These are phyloP conservation scores for Suillus fuscotomentosus DNA, from an alignment of 768 basidiomycete species.

Conservation along the genomic window DNA sequence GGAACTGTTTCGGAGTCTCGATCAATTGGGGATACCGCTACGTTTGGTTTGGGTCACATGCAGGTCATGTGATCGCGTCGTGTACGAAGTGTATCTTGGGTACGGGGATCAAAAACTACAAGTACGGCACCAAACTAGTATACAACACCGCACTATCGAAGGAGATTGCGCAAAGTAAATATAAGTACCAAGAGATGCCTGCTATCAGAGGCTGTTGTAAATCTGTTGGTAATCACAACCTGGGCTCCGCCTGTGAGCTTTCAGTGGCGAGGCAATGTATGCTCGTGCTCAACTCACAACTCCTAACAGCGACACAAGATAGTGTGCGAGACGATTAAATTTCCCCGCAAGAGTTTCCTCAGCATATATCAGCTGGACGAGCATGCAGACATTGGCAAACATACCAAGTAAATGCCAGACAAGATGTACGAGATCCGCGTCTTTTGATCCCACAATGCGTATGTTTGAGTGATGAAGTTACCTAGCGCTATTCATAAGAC, in stretches of 20 bases:
- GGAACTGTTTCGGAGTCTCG: too few species aligned
- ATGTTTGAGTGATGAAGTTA: background rate
- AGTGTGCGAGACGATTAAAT: background rate
- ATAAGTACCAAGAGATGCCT: background rate
- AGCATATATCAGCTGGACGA: background rate
- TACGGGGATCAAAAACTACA: too few species aligned
- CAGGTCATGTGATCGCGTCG: too few species aligned
- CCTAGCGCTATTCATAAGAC: background rate
- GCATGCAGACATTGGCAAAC: background rate
- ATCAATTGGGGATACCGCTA: too few species aligned
- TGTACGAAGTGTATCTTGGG: too few species aligned
- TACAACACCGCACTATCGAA: too few species aligned
- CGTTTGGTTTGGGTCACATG: too few species aligned
- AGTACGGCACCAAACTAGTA: too few species aligned
- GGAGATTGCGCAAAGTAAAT: too few species aligned
- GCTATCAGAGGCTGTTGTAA: background rate
- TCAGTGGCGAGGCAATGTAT: background rate
- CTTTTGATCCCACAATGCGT: background rate
- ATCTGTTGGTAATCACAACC: background rate
- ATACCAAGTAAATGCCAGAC: background rate
- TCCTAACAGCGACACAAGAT: background rate
- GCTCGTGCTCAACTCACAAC: background rate
- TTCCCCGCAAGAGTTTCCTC: background rate
- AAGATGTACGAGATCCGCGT: background rate
- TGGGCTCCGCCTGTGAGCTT: background rate